These are phyloP conservation scores for Vicia faba DNA, from an alignment of 306 rosid genomes.

Conservation along the genomic window DNA sequence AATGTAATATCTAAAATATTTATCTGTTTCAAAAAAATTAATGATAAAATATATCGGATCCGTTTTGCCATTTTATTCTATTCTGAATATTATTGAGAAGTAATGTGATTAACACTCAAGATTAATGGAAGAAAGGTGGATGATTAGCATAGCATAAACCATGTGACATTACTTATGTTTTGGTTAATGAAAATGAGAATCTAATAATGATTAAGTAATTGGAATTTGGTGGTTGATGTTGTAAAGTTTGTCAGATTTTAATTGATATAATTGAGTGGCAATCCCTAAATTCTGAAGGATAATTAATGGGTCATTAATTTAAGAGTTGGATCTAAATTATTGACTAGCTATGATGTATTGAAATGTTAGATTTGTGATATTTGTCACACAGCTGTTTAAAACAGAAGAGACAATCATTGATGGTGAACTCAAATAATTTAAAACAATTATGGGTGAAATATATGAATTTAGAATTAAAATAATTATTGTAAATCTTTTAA, in stretches of 20 bases:
- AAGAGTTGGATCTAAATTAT: slow-evolving; percentile 22
- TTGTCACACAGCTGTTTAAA: slow-evolving; percentile 4
- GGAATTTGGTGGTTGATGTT: slow-evolving; percentile 9
- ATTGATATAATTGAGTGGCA: slow-evolving; percentile 32
- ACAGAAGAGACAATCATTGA: slow-evolving; percentile 19
- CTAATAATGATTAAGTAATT: slow-evolving; percentile 18
- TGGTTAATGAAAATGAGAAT: slow-evolving; percentile 1
- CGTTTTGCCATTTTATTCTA: too few relatives aligned
- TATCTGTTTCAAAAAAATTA: too few relatives aligned
- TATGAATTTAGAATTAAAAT: too few relatives aligned
- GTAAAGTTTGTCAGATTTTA: slow-evolving; percentile 35
- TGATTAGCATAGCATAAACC: slow-evolving; percentile 7
- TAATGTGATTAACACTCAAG: slow-evolving; percentile 42
- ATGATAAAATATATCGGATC: too few relatives aligned
- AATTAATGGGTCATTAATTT: slow-evolving; percentile 18
- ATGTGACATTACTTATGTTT: slow-evolving; percentile 38
- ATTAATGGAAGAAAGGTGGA: slow-evolving; percentile 41
- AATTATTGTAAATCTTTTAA: too few relatives aligned
- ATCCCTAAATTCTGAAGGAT: slow-evolving; percentile 18
- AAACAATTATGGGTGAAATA: not conserved
- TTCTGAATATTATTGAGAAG: slow-evolving; percentile 34
- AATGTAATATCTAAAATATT: too few relatives aligned
- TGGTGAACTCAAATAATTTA: not conserved
- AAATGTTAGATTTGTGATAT: slow-evolving; percentile 27
- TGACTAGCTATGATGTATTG: slow-evolving; percentile 4